Evolutionary conservation across 2,329 filamentous ascomycete genomes (phyloP), one percentile per base, ranked within the genome.

Genomic region (Berkeleyomyces basicola): DNA sequence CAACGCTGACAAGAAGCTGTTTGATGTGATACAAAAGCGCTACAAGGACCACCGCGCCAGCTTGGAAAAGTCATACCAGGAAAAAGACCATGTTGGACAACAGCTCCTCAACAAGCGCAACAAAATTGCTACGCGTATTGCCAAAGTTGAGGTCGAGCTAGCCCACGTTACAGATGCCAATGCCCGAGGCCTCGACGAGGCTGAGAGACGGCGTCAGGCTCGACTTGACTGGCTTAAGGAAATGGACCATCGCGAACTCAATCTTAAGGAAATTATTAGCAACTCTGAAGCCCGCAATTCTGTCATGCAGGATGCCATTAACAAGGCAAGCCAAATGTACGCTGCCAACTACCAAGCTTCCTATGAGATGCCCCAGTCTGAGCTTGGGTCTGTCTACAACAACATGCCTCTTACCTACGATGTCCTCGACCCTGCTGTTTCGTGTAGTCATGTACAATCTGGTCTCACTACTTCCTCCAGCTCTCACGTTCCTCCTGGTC

Each of bases 131-230:
- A 78, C 81, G 36, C 84, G 87, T 59, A 85, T 88, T 68, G 78
- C 79, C 69, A 88, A 88, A 74, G 82, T 89, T 33, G 83, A 86
- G 67, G 84, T 82, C 67, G 87, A 90, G 71, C 79, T 87, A 67
- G 82, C 84, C 63, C 83, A 84, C 68, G 84, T 90, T 67, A 78
- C 80, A 33, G 82, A 86, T 67, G 86, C 86, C 67, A 87, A 87
- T 70, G 79, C 77, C 59, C 79, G 83, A 58, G 83, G 82, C 0
- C 75, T 84, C 23, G 79, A 84, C 66, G 83, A 85, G 70, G 84
- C 82, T 62, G 82, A 83, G 67, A 79, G 80, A 7, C 77, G 79
- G 46, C 76, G 76, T 9, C 79, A 82, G 67, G 77, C 80, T 63
- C 77, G 77, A 3, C 72, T 72, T 23, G 71, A 71, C 1, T 77